A percentile compares a stretch with the other conserved stretches of the same genome.
Evolutionary conservation across 805 yeast genomes (phyloP).

Genomic region (Nakazawaea anatomiae): DNA sequence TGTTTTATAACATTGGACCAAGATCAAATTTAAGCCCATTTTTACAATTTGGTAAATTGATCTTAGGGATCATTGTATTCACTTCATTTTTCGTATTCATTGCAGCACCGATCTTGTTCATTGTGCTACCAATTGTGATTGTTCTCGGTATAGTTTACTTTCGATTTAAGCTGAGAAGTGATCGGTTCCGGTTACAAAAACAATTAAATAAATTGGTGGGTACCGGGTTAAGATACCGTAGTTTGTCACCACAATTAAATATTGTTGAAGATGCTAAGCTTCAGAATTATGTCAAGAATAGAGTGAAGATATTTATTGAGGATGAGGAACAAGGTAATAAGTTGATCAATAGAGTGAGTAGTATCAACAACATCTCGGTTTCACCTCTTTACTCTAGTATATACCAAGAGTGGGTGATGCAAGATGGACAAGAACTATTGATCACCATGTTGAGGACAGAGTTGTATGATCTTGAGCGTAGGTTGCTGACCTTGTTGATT

Average conservation of each 20-base stretch:
- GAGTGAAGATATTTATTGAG: constrained; percentile 5
- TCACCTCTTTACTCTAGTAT: neutral
- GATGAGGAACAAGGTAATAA: constrained; percentile 7
- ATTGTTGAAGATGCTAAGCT: neutral
- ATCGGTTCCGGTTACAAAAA: constrained; percentile 12
- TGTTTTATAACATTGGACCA: neutral
- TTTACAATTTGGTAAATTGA: neutral
- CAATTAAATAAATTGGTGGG: constrained; percentile 19
- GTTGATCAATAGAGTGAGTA: neutral
- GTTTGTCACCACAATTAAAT: neutral
- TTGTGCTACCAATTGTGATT: constrained; percentile 25
- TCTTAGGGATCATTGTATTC: constrained; percentile 2
- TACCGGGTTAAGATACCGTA: constrained; percentile 18
- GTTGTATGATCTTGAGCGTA: neutral
- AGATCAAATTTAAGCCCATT: neutral
- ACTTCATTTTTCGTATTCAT: constrained; percentile 22
- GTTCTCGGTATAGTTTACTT: constrained; percentile 19
- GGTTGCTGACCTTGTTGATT: neutral
- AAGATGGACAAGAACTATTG: neutral
- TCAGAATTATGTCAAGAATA: neutral
- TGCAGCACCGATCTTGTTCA: constrained; percentile 23
- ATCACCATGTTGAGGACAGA: neutral
- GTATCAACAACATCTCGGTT: neutral
- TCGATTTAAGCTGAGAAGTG: constrained; percentile 12
- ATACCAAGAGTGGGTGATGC: constrained; percentile 4